These are phyloP conservation scores for Sphagnum tenellum DNA, from an alignment of 225 moss, liverwort and hornwort species.

Conservation along the genomic window DNA sequence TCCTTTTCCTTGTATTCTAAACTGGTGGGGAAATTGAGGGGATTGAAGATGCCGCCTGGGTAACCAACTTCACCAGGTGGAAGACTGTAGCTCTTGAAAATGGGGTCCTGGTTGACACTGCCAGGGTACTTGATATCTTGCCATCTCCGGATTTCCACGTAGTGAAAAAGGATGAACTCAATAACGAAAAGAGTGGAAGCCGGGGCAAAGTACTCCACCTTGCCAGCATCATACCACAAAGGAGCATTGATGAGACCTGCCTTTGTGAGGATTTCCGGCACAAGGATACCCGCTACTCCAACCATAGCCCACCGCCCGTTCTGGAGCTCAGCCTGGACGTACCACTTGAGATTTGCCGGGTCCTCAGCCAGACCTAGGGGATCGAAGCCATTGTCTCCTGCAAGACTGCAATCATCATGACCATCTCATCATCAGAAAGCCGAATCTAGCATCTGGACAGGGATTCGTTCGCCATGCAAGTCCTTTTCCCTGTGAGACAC, in stretches of 20 bases:
- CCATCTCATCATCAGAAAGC: too few relatives aligned
- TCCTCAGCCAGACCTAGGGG: slow-evolving; percentile 46
- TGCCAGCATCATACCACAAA: slow-evolving; percentile 40
- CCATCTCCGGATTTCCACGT: slow-evolving; percentile 50
- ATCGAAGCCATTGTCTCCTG: slow-evolving; percentile 57
- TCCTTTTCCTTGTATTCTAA: slow-evolving; percentile 48
- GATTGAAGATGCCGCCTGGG: slow-evolving; percentile 51
- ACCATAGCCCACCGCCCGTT: slow-evolving; percentile 59
- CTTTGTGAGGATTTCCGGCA: slow-evolving; percentile 42
- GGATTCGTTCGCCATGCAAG: too few relatives aligned
- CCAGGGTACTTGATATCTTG: slow-evolving; percentile 58
- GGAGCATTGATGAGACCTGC: slow-evolving; percentile 25
- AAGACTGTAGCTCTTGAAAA: slow-evolving; percentile 45
- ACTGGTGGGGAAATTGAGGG: slow-evolving; percentile 39
- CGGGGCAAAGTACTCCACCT: slow-evolving; percentile 39
- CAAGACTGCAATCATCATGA: slow-evolving; percentile 18
- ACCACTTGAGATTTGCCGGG: slow-evolving; percentile 44
- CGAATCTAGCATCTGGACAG: too few relatives aligned
- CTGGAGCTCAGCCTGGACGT: slow-evolving; percentile 40
- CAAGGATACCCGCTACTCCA: slow-evolving; percentile 34
- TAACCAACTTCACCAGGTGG: slow-evolving; percentile 49
- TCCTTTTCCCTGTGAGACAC: too few relatives aligned
- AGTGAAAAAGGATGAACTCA: slow-evolving; percentile 55
- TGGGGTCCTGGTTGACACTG: slow-evolving; percentile 51
- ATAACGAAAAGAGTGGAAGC: slow-evolving; percentile 52